Percentiles rank a stretch among this genome's conserved stretches.
Evolutionary conservation across 148 eudicot genomes (phyloP).

Genomic region (Fagopyrum tataricum): DNA sequence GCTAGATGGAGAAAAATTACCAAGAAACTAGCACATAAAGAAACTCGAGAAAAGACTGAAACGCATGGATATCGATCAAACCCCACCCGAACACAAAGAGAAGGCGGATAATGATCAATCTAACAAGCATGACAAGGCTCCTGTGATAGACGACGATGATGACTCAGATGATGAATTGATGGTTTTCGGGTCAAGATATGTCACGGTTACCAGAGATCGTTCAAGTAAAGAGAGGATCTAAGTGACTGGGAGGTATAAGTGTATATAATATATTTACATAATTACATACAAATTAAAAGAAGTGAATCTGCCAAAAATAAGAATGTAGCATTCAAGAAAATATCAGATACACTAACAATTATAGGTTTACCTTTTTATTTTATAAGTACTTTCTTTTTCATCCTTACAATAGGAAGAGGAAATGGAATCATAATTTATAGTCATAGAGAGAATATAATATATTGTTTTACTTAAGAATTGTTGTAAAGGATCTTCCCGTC

Average conservation of each 20-base stretch:
- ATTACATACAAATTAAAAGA: not conserved
- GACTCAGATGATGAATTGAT: conserved; percentile 25
- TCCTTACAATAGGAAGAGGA: not conserved
- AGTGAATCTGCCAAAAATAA: not conserved
- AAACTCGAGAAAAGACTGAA: not conserved
- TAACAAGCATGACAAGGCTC: not conserved
- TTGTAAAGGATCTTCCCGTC: not conserved
- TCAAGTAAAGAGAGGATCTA: conserved; percentile 19
- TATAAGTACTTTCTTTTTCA: not conserved
- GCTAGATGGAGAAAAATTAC: not conserved
- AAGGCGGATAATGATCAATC: not conserved
- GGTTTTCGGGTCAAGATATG: conserved; percentile 22
- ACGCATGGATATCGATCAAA: not conserved
- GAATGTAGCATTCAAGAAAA: not conserved
- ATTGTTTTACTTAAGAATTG: not conserved
- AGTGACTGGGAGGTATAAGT: conserved; percentile 30
- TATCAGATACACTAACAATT: not conserved
- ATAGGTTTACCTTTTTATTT: not conserved
- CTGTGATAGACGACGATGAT: conserved; percentile 13
- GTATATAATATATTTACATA: no score
- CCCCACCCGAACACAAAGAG: not conserved
- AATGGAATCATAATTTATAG: not conserved
- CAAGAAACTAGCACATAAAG: conserved; percentile 3
- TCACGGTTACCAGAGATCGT: conserved; percentile 21
- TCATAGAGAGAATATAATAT: not conserved